Conservation (phyloP, 306 rosid genomes). For the Acacia melanoxylon region DNA sequence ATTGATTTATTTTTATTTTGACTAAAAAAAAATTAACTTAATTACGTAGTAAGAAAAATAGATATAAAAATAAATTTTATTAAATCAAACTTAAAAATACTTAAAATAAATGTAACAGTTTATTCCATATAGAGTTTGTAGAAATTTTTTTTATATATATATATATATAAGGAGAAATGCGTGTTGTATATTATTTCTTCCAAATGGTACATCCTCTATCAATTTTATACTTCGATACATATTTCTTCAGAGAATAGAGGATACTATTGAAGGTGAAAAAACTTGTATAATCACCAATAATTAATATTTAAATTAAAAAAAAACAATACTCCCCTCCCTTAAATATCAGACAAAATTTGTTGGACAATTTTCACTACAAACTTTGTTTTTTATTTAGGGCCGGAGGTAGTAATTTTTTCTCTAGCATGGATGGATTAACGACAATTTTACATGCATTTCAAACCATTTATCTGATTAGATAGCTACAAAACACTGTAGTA, state of each 20-base stretch:
- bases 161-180: too few species aligned
- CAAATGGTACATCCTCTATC: neutral
- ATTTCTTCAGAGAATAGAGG: neutral
- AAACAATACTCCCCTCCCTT: too few species aligned
- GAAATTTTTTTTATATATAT: too few species aligned
- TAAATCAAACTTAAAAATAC: neutral
- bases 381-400: too few species aligned
- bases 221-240: neutral
- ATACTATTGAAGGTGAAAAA: neutral
- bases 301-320: too few species aligned
- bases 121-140: neutral
- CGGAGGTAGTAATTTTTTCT: too few species aligned
- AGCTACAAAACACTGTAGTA: neutral
- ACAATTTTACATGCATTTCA: neutral
- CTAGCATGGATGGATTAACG: neutral
- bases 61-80: neutral
- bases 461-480: neutral
- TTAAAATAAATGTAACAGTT: neutral
- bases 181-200: neutral
- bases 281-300: neutral
- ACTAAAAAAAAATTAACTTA: neutral
- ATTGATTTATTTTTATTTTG: neutral
- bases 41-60: neutral
- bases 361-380: too few species aligned
- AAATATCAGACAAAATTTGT: too few species aligned